A percentile compares a stretch with the other conserved stretches of the same genome.
Evolutionary conservation across 768 basidiomycete genomes (phyloP).

Genomic region (Chalciporus piperatus): DNA sequence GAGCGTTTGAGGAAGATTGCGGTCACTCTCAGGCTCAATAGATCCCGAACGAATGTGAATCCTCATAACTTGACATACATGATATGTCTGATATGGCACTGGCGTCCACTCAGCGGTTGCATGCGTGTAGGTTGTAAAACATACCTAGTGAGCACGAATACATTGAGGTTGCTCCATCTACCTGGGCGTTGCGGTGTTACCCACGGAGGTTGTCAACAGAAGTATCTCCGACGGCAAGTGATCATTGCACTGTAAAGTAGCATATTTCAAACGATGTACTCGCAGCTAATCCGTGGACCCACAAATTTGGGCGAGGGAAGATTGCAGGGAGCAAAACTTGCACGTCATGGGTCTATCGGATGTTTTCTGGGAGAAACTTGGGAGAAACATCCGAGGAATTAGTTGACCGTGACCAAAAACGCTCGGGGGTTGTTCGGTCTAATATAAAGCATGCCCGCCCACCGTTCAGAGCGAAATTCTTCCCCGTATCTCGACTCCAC

Average conservation of each 20-base stretch:
- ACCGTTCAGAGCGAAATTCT: not conserved
- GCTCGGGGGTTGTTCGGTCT: not conserved
- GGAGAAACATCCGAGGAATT: not conserved
- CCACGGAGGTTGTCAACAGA: not conserved
- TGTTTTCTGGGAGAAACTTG: not conserved
- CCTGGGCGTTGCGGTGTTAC: not conserved
- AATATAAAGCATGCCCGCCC: not conserved
- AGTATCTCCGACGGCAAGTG: not conserved
- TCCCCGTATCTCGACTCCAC: not conserved
- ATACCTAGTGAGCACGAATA: not conserved
- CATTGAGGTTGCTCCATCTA: not conserved
- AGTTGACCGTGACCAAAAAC: not conserved
- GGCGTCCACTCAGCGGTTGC: not conserved
- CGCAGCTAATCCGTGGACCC: not conserved
- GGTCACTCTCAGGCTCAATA: no score
- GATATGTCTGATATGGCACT: not conserved
- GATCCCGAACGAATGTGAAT: no score
- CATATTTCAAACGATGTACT: no score
- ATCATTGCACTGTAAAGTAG: not conserved
- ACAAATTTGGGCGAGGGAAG: not conserved
- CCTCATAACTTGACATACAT: no score
- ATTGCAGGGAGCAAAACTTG: not conserved
- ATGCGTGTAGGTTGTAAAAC: not conserved
- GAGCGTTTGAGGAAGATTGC: no score
- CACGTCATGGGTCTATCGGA: not conserved